Conservation (phyloP, 139 green algal genomes). For the Pleodorina starrii region DNA sequence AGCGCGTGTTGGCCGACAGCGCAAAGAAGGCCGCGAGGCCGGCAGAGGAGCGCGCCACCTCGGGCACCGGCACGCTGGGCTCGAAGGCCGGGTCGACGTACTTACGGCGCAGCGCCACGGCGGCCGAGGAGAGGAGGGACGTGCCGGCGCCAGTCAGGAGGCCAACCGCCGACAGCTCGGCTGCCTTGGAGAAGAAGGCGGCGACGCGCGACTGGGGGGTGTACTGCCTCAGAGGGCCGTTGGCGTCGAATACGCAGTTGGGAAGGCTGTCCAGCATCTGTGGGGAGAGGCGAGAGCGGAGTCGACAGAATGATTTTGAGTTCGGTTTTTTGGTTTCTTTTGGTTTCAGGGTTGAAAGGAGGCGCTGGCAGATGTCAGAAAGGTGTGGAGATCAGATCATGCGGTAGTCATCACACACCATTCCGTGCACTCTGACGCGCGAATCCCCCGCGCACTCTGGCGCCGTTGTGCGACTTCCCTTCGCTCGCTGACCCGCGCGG, state of each 20-base stretch:
- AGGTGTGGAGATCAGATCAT: too few relatives aligned
- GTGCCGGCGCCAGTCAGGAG: conserved; percentile 75
- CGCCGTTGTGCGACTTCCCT: too few relatives aligned
- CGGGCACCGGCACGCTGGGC: conserved; percentile 85
- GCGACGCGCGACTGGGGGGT: conserved; percentile 70
- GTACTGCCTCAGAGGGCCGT: conserved; percentile 87
- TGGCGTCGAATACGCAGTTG: conserved; percentile 80
- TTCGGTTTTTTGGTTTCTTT: too few relatives aligned
- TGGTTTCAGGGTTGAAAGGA: too few relatives aligned
- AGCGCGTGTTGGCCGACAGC: conserved; percentile 90
- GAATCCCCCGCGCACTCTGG: too few relatives aligned
- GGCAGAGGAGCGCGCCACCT: conserved; percentile 66
- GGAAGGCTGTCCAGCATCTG: conserved; percentile 75
- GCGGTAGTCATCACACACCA: too few relatives aligned
- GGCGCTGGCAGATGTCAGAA: too few relatives aligned
- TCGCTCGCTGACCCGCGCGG: too few relatives aligned
- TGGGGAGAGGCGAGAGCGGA: too few relatives aligned
- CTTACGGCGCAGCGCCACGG: conserved; percentile 65
- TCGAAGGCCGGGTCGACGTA: conserved; percentile 73
- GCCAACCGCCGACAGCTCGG: conserved; percentile 92
- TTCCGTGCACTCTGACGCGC: too few relatives aligned
- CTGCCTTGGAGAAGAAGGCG: conserved; percentile 86
- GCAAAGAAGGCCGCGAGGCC: conserved; percentile 89
- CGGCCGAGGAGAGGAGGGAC: conserved; percentile 58
- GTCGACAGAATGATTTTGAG: too few relatives aligned